phyloP scores from a whole-genome alignment of 306 rosid species.

The Corylus avellana region DNA sequence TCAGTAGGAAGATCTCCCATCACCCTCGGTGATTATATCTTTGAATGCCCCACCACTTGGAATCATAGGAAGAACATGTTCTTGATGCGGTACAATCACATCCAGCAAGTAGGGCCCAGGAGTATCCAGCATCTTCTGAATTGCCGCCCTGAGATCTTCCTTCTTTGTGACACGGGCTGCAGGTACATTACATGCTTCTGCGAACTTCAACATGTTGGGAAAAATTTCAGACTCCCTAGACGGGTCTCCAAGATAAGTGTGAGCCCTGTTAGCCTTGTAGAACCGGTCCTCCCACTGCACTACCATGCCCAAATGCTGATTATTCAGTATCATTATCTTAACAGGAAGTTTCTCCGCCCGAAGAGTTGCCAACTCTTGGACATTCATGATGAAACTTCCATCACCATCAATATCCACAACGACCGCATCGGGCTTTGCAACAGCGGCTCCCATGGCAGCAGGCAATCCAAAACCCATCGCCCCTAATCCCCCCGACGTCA shows the following conservation, averaged over 20 bases:
- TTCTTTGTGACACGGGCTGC: slow-evolving; percentile 69
- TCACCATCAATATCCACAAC: slow-evolving; percentile 93
- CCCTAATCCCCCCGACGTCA: slow-evolving; percentile 83
- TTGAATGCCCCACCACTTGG: slow-evolving; percentile 87
- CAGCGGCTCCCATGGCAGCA: slow-evolving; percentile 87
- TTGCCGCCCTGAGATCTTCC: slow-evolving; percentile 63
- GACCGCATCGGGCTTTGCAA: slow-evolving; percentile 60
- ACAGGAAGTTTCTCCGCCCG: slow-evolving; percentile 80
- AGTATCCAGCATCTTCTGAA: slow-evolving; percentile 78
- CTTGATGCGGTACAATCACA: slow-evolving; percentile 92
- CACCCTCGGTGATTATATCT: slow-evolving; percentile 86
- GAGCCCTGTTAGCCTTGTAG: slow-evolving; percentile 83
- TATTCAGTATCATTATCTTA: slow-evolving; percentile 74
- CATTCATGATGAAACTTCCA: slow-evolving; percentile 88
- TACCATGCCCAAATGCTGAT: slow-evolving; percentile 97
- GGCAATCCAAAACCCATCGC: slow-evolving; percentile 98
- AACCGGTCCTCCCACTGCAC: slow-evolving; percentile 94
- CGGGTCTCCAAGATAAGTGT: slow-evolving; percentile 79
- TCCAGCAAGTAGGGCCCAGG: slow-evolving; percentile 91
- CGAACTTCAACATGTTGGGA: slow-evolving; percentile 81
- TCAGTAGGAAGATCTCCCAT: slow-evolving; percentile 68
- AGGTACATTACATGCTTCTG: slow-evolving; percentile 77
- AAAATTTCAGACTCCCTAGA: slow-evolving; percentile 61
- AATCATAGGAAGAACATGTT: slow-evolving; percentile 94
- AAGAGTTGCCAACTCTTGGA: slow-evolving; percentile 78